phyloP scores from a whole-genome alignment of 2,329 filamentous ascomycete genomes.

The Drechmeria coniospora region DNA sequence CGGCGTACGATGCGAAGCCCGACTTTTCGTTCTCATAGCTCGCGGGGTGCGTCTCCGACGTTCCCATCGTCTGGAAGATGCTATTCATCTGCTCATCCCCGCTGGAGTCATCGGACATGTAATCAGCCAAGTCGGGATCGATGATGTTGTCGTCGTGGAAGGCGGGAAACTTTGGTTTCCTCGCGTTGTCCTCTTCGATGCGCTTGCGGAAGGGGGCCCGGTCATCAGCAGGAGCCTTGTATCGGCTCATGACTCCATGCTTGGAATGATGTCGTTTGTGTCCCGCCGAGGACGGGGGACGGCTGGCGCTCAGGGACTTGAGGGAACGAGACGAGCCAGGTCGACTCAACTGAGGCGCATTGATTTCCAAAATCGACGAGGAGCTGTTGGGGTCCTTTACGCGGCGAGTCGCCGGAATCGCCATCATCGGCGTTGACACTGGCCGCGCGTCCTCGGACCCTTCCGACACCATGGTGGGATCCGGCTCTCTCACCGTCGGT shows the following conservation, averaged over 20 bases:
- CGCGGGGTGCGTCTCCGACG: slow-evolving; percentile 44
- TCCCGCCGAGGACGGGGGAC: slow-evolving; percentile 56
- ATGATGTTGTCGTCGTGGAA: slow-evolving; percentile 99
- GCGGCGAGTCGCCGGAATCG: slow-evolving; percentile 48
- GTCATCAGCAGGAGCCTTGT: slow-evolving; percentile 56
- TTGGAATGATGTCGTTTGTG: slow-evolving; percentile 82
- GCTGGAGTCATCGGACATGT: slow-evolving; percentile 90
- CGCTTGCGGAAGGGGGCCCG: slow-evolving; percentile 75
- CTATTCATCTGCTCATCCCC: slow-evolving; percentile 84
- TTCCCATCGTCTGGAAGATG: slow-evolving; percentile 64
- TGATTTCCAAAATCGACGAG: slow-evolving; percentile 82
- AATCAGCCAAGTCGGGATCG: slow-evolving; percentile 86
- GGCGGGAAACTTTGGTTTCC: slow-evolving; percentile 59
- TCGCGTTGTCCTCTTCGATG: slow-evolving; percentile 47
- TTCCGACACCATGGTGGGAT: slow-evolving; percentile 24
- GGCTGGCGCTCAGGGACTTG: slow-evolving; percentile 51
- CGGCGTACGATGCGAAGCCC: slow-evolving; percentile 57
- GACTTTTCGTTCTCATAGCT: slow-evolving; percentile 61
- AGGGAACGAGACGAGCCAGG: slow-evolving; percentile 88
- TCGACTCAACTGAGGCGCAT: slow-evolving; percentile 66
- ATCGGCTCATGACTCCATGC: slow-evolving; percentile 64
- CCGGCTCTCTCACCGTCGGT: slow-evolving; percentile 21
- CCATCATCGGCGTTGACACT: slow-evolving; percentile 55
- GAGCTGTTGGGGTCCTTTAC: slow-evolving; percentile 68
- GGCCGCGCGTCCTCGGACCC: slow-evolving; percentile 33